Evolutionary conservation across 1,284 basidiomycete genomes (phyloP).

Genomic region (Marasmius fiardii): DNA sequence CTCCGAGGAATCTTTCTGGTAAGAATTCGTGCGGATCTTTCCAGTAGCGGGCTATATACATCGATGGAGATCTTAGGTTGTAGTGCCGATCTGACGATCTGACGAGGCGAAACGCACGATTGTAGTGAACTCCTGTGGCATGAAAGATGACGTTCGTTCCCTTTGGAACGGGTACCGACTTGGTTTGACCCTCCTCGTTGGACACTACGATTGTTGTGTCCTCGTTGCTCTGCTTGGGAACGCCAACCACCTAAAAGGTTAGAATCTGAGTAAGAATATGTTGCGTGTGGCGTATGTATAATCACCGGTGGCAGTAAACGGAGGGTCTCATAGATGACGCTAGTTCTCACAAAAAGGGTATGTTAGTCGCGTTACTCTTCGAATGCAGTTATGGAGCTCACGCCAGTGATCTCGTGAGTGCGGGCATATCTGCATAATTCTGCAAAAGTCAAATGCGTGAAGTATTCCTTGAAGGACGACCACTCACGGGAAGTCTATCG

Average conservation of each 20-base stretch:
- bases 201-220: conserved; percentile 37
- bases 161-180: conserved; percentile 38
- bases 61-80: conserved; percentile 1
- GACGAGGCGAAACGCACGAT: conserved; percentile 27
- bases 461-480: not conserved
- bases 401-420: conserved; percentile 41
- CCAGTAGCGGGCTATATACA: conserved; percentile 44
- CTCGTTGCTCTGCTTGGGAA: conserved; percentile 47
- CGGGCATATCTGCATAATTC: conserved; percentile 49
- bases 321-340: conserved; percentile 56
- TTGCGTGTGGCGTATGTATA: conserved; percentile 6
- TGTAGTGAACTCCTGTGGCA: conserved; percentile 41
- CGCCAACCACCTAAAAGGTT: conserved; percentile 28
- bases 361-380: no score
- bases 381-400: conserved; percentile 21
- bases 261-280: not conserved
- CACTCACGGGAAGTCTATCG: conserved; percentile 38
- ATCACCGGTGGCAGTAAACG: conserved; percentile 57
- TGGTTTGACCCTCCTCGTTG: conserved; percentile 28
- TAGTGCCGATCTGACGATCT: not conserved
- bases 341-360: conserved; percentile 19
- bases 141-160: conserved; percentile 38
- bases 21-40: conserved; percentile 44
- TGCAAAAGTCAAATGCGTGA: conserved; percentile 16
- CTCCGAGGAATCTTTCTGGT: conserved; percentile 46